phyloP scores from a whole-genome alignment of 2,329 filamentous ascomycete species.

The Dendryphion nanum region DNA sequence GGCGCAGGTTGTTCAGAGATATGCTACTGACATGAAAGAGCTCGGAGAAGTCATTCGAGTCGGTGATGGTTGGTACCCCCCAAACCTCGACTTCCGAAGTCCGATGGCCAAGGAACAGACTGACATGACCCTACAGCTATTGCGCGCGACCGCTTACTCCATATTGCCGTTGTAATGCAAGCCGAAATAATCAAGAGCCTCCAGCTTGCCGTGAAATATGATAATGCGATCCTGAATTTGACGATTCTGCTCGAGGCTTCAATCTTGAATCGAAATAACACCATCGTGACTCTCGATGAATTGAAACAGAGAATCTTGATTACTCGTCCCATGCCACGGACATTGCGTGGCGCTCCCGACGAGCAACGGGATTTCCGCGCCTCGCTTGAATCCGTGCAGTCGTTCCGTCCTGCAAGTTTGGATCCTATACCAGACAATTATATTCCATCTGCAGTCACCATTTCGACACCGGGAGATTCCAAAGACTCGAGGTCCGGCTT shows the following conservation, averaged over 20 bases:
- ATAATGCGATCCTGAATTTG: constrained; percentile 34
- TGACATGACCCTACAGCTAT: constrained; percentile 23
- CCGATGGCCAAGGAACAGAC: constrained; percentile 9
- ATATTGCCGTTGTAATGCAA: constrained; percentile 41
- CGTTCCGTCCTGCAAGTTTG: constrained; percentile 11
- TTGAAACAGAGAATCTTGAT: constrained; percentile 38
- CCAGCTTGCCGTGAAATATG: constrained; percentile 36
- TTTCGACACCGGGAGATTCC: constrained; percentile 10
- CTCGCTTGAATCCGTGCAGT: constrained; percentile 13
- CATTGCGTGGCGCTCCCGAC: constrained; percentile 8
- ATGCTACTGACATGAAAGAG: constrained; percentile 32
- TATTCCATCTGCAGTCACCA: constrained; percentile 19
- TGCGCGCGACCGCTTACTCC: constrained; percentile 36
- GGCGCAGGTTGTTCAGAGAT: constrained; percentile 32
- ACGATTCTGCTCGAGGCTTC: constrained; percentile 37
- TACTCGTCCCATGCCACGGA: constrained; percentile 18
- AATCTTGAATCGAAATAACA: constrained; percentile 33
- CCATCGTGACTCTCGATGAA: constrained; percentile 34
- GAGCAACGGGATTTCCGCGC: constrained; percentile 3
- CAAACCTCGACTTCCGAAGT: constrained; percentile 8
- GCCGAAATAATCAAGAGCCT: constrained; percentile 41
- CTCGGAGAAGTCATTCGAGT: constrained; percentile 36
- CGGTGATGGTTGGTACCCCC: constrained; percentile 41
- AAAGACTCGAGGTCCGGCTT: constrained; percentile 17
- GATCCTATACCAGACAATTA: constrained; percentile 13